Conservation (phyloP, 192 early-diverging fungal genomes). For the Linnemannia elongata region DNA sequence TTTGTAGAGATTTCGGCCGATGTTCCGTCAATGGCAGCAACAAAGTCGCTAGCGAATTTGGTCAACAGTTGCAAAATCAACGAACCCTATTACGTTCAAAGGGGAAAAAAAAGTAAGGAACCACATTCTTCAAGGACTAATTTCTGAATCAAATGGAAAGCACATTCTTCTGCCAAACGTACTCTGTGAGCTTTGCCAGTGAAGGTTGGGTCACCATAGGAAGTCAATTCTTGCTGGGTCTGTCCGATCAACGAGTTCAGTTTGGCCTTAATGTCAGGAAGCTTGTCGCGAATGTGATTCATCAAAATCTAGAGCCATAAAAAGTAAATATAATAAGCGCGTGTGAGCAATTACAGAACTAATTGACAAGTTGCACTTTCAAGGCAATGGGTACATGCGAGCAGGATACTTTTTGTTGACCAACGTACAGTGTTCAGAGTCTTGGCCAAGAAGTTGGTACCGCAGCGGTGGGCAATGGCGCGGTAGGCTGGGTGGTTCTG, state of each 20-base stretch:
- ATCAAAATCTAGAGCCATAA: slow-evolving; percentile 69
- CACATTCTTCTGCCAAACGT: neutral
- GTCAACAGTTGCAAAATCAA: slow-evolving; percentile 79
- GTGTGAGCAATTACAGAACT: neutral
- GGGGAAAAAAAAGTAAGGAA: slow-evolving; percentile 1
- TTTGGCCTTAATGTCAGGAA: slow-evolving; percentile 83
- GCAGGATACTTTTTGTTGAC: neutral
- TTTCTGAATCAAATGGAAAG: too few species aligned
- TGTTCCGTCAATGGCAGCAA: slow-evolving; percentile 84
- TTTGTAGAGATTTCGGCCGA: slow-evolving; percentile 78
- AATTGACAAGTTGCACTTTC: neutral
- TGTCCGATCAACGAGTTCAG: slow-evolving; percentile 82
- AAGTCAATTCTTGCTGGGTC: slow-evolving; percentile 79
- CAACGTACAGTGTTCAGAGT: slow-evolving; percentile 70
- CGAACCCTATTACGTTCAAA: slow-evolving; percentile 56
- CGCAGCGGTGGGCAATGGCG: slow-evolving; percentile 78
- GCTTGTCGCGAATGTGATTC: slow-evolving; percentile 83
- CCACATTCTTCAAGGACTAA: neutral
- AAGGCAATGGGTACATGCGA: neutral
- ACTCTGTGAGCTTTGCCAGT: slow-evolving; percentile 65
- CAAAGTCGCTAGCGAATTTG: slow-evolving; percentile 83
- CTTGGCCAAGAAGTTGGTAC: slow-evolving; percentile 77
- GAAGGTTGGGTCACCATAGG: slow-evolving; percentile 72
- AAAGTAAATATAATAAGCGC: neutral
- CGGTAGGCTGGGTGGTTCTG: slow-evolving; percentile 79